These are phyloP conservation scores for Achlya hypogyna DNA, from an alignment of 352 stramenopile species.

Conservation along the genomic window DNA sequence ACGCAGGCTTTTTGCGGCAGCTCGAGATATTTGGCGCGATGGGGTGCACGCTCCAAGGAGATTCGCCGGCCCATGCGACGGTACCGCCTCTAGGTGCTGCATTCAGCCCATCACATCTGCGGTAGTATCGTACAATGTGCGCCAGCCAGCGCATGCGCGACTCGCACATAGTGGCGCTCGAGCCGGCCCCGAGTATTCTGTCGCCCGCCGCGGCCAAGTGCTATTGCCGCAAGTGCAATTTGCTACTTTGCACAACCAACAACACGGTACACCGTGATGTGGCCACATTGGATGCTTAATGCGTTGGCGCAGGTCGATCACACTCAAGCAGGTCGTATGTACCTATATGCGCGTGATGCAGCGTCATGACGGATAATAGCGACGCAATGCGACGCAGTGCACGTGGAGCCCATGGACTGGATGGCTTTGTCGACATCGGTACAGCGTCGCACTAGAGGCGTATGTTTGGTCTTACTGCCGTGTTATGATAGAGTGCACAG, in stretches of 20 bases:
- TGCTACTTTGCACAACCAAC: conserved; percentile 33
- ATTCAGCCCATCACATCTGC: conserved; percentile 25
- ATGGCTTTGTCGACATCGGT: conserved; percentile 27
- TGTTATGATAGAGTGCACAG: conserved; percentile 31
- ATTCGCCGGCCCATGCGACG: conserved; percentile 48
- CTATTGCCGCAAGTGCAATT: conserved; percentile 54
- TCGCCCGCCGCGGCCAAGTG: conserved; percentile 17
- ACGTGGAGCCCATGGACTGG: conserved; percentile 60
- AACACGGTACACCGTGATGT: conserved; percentile 32
- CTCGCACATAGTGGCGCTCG: conserved; percentile 4
- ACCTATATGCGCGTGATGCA: not conserved
- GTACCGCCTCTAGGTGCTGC: conserved; percentile 25
- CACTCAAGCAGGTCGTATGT: not conserved
- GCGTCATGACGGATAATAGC: not conserved
- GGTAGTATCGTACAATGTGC: not conserved
- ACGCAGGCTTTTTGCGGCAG: conserved; percentile 58
- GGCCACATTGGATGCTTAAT: not conserved
- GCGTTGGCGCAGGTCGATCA: not conserved
- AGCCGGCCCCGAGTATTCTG: conserved; percentile 22
- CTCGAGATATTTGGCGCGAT: conserved; percentile 63
- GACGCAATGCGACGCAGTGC: conserved; percentile 27
- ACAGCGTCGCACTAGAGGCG: not conserved
- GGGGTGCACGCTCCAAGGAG: conserved; percentile 33
- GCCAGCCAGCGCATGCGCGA: not conserved
- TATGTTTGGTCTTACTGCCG: not conserved